phyloP scores from a whole-genome alignment of 1,284 basidiomycete species.

The Pseudozyma sp. region DNA sequence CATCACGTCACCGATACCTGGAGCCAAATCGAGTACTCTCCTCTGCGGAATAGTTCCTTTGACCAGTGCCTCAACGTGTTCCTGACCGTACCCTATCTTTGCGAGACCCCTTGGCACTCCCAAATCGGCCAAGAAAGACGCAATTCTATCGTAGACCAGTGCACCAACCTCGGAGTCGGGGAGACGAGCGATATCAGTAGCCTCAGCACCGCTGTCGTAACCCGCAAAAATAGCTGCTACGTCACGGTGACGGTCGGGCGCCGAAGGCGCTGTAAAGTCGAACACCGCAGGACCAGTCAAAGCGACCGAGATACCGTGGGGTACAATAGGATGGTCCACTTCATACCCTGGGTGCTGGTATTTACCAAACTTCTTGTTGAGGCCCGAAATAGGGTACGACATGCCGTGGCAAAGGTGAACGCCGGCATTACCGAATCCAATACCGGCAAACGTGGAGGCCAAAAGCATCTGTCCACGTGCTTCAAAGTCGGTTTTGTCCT shows the following conservation, averaged over 20 bases:
- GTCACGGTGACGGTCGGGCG: conserved; percentile 89
- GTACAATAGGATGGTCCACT: conserved; percentile 87
- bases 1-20: conserved; percentile 72
- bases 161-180: conserved; percentile 84
- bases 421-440: conserved; percentile 93
- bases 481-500: conserved; percentile 80
- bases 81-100: conserved; percentile 80
- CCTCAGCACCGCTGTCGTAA: conserved; percentile 40
- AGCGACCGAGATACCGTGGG: conserved; percentile 73
- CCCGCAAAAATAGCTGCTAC: conserved; percentile 85
- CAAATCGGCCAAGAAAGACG: conserved; percentile 86
- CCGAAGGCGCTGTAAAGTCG: conserved; percentile 71
- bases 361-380: conserved; percentile 82
- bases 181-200: conserved; percentile 72
- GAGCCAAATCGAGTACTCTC: conserved; percentile 76
- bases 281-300: conserved; percentile 52
- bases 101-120: conserved; percentile 88
- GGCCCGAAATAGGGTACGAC: conserved; percentile 72
- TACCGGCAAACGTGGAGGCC: conserved; percentile 76
- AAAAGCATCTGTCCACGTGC: conserved; percentile 92
- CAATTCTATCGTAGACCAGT: conserved; percentile 88
- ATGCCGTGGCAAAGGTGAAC: conserved; percentile 72
- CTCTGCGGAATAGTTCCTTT: conserved; percentile 88
- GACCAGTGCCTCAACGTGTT: conserved; percentile 74
- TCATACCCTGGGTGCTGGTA: conserved; percentile 75